Evolutionary conservation across 345 rosid genomes (phyloP), one percentile per base, ranked within the genome.

Genomic region (Syzygium oleosum): DNA sequence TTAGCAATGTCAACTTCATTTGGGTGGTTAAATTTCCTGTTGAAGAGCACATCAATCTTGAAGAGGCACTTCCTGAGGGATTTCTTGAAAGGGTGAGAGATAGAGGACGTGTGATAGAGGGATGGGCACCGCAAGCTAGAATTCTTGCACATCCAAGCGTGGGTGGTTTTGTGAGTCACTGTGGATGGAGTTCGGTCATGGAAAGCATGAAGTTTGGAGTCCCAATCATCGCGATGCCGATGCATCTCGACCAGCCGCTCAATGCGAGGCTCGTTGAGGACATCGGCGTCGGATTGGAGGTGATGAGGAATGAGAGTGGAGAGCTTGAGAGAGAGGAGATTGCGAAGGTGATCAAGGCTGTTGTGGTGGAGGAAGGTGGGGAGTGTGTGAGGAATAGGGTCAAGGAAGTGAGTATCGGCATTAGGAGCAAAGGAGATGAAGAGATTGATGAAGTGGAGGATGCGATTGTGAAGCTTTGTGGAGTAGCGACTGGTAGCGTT

Each of bases 121-220:
- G 53, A 1, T 91, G 94, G 94, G 93, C 91, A 3, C 92, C 93
- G 12, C 94, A 91, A 85, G 49, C 11, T 13, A 89, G 52, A 61
- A 88, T 92, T 5, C 38, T 65, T 21, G 86, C 17, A 19, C 92
- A 91, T 73, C 51, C 65, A 12, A 87, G 90, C 58, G 38, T 56
- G 2, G 91, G 89, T 31, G 92, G 92, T 56, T 91, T 91, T 46
- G 88, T 85, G 88, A 88, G 88, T 52, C 92, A 91, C 43, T 91
- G 87, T 23, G 92, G 92, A 46, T 91, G 92, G 91, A 85, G 87
- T 56, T 89, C 92, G 29, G 86, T 87, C 22, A 87, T 89, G 89
- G 92, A 91, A 84, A 85, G 91, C 87, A 87, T 91, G 85, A 83
- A 52, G 51, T 51, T 2, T 14, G 92, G 91, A 15, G 90, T 89